These are phyloP conservation scores for Zygoascus sp. DNA, from an alignment of 1,139 yeast genomes.

Conservation along the genomic window DNA sequence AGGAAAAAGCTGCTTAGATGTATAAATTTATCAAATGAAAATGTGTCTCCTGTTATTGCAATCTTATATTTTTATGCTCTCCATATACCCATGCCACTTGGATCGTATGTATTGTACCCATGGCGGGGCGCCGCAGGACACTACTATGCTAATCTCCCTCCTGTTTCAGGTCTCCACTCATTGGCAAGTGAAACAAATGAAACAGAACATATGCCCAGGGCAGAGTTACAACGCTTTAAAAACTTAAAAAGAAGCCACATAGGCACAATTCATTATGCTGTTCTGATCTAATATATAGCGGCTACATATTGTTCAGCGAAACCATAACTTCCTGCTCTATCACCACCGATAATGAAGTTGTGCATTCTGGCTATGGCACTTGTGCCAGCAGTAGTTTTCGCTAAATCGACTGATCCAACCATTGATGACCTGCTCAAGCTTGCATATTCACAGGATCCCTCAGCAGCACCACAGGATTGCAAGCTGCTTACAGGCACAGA, in stretches of 20 bases:
- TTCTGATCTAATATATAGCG: background rate
- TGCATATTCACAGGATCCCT: conserved; percentile 6
- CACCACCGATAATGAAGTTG: background rate
- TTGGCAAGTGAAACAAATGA: background rate
- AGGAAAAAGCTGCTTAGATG: no score
- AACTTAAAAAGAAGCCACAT: background rate
- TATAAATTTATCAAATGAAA: no score
- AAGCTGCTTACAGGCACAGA: conserved; percentile 16
- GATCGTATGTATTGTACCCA: no score
- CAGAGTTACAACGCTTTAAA: background rate
- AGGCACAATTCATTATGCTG: no score
- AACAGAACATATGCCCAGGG: background rate
- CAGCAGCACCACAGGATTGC: conserved; percentile 16
- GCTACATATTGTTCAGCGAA: background rate
- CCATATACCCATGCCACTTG: no score
- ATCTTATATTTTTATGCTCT: no score
- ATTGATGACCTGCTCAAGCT: conserved; percentile 9
- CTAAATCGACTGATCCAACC: background rate
- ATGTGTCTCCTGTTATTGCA: no score
- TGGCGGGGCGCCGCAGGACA: no score
- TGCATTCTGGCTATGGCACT: background rate
- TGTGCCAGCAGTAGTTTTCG: background rate
- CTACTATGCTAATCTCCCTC: background rate
- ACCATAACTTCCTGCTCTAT: no score
- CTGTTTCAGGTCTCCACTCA: background rate